Evolutionary conservation across 1,284 basidiomycete species (phyloP).

Genomic region (Cystobasidiaceae sp.): DNA sequence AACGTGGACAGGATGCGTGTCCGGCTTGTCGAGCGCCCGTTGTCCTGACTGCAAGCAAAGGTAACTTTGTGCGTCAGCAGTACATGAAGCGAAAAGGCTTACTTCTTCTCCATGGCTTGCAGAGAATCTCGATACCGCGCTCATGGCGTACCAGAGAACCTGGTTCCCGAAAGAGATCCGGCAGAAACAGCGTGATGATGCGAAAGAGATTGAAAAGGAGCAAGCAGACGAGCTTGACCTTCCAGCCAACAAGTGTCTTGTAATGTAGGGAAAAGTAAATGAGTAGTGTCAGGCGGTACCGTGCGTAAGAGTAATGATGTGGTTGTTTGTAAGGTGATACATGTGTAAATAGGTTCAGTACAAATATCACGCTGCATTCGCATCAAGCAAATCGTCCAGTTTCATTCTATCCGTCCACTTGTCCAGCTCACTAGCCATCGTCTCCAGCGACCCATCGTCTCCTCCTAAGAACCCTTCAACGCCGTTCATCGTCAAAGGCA

Average conservation of each 20-base stretch:
- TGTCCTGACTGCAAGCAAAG: slow-evolving; percentile 67
- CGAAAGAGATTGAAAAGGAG: slow-evolving; percentile 25
- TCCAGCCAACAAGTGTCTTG: neutral
- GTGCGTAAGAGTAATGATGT: no score
- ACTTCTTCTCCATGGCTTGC: neutral
- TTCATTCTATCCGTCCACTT: slow-evolving; percentile 60
- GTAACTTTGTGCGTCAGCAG: slow-evolving; percentile 51
- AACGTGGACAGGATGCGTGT: slow-evolving; percentile 69
- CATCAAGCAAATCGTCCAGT: slow-evolving; percentile 62
- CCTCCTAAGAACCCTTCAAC: slow-evolving; percentile 71
- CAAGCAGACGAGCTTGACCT: slow-evolving; percentile 15
- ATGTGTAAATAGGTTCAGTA: neutral
- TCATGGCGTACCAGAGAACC: slow-evolving; percentile 78
- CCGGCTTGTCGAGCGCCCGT: slow-evolving; percentile 77
- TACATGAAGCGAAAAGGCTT: neutral
- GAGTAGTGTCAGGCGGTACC: neutral
- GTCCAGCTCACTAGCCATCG: slow-evolving; percentile 61
- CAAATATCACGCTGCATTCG: neutral
- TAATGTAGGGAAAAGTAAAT: neutral
- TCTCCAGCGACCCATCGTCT: slow-evolving; percentile 56
- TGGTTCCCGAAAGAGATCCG: slow-evolving; percentile 87
- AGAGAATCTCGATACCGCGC: slow-evolving; percentile 75
- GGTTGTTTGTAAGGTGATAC: no score
- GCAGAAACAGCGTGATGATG: slow-evolving; percentile 27
- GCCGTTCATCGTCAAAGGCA: slow-evolving; percentile 70